Conservation (phyloP, 345 rosid genomes). For the Bruguiera gymnorhiza region DNA sequence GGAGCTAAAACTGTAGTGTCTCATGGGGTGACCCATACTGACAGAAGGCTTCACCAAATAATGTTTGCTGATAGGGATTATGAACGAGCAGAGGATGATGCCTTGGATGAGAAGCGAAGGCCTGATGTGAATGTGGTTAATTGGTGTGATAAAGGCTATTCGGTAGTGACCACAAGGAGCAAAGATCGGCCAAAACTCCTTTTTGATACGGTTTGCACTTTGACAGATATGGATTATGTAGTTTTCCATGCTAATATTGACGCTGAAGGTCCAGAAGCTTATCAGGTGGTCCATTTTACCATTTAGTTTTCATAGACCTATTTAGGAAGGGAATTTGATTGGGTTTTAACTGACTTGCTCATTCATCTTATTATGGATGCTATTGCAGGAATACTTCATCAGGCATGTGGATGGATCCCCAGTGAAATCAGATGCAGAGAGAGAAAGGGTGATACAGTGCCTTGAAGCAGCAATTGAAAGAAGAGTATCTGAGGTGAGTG, state of each 20-base stretch:
- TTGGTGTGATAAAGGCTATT: constrained; percentile 80
- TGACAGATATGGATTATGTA: constrained; percentile 95
- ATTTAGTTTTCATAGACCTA: not conserved
- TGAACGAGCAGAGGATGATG: constrained; percentile 45
- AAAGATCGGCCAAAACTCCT: constrained; percentile 94
- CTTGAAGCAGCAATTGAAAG: constrained; percentile 94
- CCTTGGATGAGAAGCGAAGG: constrained; percentile 53
- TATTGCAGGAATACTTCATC: constrained; percentile 72
- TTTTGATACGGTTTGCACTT: constrained; percentile 79
- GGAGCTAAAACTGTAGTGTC: constrained; percentile 72
- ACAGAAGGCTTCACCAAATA: constrained; percentile 96
- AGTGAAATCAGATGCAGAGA: constrained; percentile 78
- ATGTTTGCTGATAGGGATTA: constrained; percentile 97
- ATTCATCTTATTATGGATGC: not conserved
- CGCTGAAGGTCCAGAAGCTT: constrained; percentile 64
- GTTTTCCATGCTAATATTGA: constrained; percentile 82
- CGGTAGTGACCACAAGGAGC: constrained; percentile 70
- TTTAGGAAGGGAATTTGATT: not conserved
- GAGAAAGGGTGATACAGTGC: constrained; percentile 76
- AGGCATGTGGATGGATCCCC: constrained; percentile 90
- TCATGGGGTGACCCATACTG: constrained; percentile 60
- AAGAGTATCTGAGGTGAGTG: constrained; percentile 81
- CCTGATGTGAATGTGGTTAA: constrained; percentile 79
- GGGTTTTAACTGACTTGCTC: not conserved
- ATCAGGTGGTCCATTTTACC: constrained; percentile 46